Base-by-base conservation (phyloP, 2,329 filamentous ascomycete species). In the Colletotrichum sublineola region DNA sequence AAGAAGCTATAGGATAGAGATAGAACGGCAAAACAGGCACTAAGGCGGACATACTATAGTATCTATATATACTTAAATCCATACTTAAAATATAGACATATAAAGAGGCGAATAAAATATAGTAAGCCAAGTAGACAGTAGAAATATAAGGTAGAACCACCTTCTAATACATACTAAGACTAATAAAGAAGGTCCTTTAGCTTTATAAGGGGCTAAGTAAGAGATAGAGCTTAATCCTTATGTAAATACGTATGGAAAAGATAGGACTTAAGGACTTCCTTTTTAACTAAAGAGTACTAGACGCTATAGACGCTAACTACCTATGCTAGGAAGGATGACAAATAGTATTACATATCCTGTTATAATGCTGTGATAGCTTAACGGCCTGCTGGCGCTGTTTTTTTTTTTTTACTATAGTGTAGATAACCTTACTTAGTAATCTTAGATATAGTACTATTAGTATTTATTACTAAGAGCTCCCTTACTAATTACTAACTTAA, bases 201-300 rank as follows among this genome's bases (percentile, higher is more conserved):
- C 14, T 20, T 3, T 5, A 53, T 11, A 11, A 53, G 9, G 50
- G 50, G 29, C 50, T 53, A 8, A 53, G 11, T 2, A 53, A 53
- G 18, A 3, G 2, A 53, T 3, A 53, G 3, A 60, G 44, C 33
- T 14, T 24, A n/a, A 52, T 67, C n/a, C 31, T 67, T 1, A 12
- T 60, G 4, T 33, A 67, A 33, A 67, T 73, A 9, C 44, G 33
- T 18, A 73, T 52, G 0, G 57, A 73, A n/a, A 71, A 71, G 57
- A 73, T 73, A 15, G 36, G 63, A 24, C 67, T 71, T 5, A 65
- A 62, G 6, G 31, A 67, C 40, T 73, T 74, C 38, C 67, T 73
- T 67, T 73, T 74, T 29, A 74, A 53, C 62, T 60, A 40, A 68
- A 74, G 60, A 74, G 67, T 68, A 24, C 69, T 33, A 33, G 67